Conservation (phyloP, 2,329 filamentous ascomycete genomes). For the Drechslerella stenobrocha region DNA sequence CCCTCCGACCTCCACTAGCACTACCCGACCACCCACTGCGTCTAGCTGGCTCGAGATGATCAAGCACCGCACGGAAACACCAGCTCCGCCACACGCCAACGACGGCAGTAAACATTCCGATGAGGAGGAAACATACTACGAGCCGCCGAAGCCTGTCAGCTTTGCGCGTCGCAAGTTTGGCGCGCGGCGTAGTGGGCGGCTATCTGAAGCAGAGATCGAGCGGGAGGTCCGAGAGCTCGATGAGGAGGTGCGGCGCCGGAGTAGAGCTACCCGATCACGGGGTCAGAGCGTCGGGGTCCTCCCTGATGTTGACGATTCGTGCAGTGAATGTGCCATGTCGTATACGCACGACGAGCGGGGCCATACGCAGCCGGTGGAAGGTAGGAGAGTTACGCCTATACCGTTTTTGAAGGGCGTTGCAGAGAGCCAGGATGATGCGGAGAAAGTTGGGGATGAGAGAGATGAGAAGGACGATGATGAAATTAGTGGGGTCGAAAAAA, state of each 20-base stretch:
- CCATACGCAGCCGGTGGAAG: slow-evolving; percentile 41
- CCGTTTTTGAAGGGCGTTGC: slow-evolving; percentile 24
- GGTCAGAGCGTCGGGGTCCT: slow-evolving; percentile 38
- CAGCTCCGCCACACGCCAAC: slow-evolving; percentile 31
- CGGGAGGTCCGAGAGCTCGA: slow-evolving; percentile 38
- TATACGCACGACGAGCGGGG: slow-evolving; percentile 44
- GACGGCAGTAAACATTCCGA: too few species aligned
- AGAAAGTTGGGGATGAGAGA: neutral
- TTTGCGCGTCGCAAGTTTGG: slow-evolving; percentile 37
- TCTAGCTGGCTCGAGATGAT: slow-evolving; percentile 46
- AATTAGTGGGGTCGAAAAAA: too few species aligned
- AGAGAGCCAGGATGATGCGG: neutral
- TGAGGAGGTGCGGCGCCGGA: slow-evolving; percentile 40
- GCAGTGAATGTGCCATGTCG: slow-evolving; percentile 26
- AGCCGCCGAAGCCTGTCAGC: slow-evolving; percentile 34
- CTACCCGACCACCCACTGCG: slow-evolving; percentile 40
- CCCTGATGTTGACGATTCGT: slow-evolving; percentile 38
- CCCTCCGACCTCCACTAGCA: neutral
- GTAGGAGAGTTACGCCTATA: slow-evolving; percentile 37
- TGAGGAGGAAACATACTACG: slow-evolving; percentile 37
- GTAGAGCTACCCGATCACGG: slow-evolving; percentile 24
- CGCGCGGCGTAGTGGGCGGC: slow-evolving; percentile 21
- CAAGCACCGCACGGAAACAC: slow-evolving; percentile 42
- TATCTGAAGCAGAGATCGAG: slow-evolving; percentile 38
- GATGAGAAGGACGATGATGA: neutral